Evolutionary conservation across 2,329 filamentous ascomycete genomes (phyloP).

Genomic region (Ophiostoma quercus): DNA sequence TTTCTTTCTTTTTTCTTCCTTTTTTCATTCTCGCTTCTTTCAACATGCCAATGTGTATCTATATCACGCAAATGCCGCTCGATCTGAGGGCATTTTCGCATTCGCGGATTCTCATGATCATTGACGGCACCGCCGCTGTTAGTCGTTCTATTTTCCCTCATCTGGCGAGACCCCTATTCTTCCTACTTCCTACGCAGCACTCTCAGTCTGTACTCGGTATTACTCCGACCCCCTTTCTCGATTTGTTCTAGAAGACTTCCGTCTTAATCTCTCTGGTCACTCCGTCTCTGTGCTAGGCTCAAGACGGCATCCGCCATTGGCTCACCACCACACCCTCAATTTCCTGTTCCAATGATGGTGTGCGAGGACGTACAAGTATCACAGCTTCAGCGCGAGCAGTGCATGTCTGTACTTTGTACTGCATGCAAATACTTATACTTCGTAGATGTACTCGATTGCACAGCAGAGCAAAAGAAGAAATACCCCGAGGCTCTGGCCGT

Average conservation of each 20-base stretch:
- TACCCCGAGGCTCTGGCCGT: not conserved
- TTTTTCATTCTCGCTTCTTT: not conserved
- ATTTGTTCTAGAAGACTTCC: conserved; percentile 26
- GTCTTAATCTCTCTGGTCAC: conserved; percentile 18
- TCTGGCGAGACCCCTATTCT: conserved; percentile 1
- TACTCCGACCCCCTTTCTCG: conserved; percentile 20
- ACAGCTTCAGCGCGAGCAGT: no score
- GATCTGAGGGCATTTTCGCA: not conserved
- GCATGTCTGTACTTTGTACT: no score
- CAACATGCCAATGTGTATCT: not conserved
- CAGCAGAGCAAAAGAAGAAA: not conserved
- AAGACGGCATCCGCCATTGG: conserved; percentile 15
- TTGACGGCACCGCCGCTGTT: not conserved
- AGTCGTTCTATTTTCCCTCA: not conserved
- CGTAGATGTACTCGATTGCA: no score
- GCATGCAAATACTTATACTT: no score
- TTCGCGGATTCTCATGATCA: not conserved
- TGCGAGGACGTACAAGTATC: not conserved
- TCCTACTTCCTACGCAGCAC: not conserved
- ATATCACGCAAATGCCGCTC: not conserved
- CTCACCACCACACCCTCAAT: not conserved
- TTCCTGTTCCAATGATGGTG: not conserved
- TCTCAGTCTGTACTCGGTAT: not conserved
- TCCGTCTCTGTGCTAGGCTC: conserved; percentile 18
- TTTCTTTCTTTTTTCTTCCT: not conserved